A percentile compares a stretch with the other conserved stretches of the same genome.
phyloP scores from a whole-genome alignment of 2,329 filamentous ascomycete genomes.

The Claviceps citrina region DNA sequence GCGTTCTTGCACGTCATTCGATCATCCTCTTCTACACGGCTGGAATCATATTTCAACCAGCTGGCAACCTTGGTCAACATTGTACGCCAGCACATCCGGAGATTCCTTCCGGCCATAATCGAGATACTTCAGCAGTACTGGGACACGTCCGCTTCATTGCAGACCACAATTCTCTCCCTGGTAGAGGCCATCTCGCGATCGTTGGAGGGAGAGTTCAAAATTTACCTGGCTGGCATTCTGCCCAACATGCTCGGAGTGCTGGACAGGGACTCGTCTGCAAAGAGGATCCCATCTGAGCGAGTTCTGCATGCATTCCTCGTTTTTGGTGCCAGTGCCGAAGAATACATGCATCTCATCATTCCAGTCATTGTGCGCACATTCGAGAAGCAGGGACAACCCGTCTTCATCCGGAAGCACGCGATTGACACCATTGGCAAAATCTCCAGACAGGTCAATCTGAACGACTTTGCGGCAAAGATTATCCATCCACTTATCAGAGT shows the following conservation, averaged over 20 bases:
- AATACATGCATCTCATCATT: conserved; percentile 98
- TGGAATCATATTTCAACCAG: conserved; percentile 97
- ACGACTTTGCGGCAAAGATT: conserved; percentile 91
- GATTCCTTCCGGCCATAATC: conserved; percentile 76
- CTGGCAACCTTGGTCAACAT: conserved; percentile 85
- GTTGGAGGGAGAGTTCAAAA: conserved; percentile 93
- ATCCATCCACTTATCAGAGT: conserved; percentile 84
- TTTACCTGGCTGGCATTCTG: conserved; percentile 76
- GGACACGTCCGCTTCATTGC: conserved; percentile 63
- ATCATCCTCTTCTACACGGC: conserved; percentile 57
- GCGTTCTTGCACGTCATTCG: conserved; percentile 84
- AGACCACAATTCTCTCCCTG: conserved; percentile 79
- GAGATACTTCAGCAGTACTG: conserved; percentile 80
- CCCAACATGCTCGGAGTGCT: conserved; percentile 90
- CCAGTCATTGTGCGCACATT: conserved; percentile 90
- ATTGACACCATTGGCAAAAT: conserved; percentile 93
- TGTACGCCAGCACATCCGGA: conserved; percentile 88
- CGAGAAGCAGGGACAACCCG: conserved; percentile 70
- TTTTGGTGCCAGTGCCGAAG: conserved; percentile 87
- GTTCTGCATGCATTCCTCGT: conserved; percentile 91
- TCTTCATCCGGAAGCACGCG: conserved; percentile 66
- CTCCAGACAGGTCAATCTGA: conserved; percentile 90
- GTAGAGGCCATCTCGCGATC: conserved; percentile 90
- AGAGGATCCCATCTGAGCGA: conserved; percentile 70
- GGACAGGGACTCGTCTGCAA: conserved; percentile 64